Evolutionary conservation across 2,329 filamentous ascomycete genomes (phyloP).

Genomic region (Xylaria sp.): DNA sequence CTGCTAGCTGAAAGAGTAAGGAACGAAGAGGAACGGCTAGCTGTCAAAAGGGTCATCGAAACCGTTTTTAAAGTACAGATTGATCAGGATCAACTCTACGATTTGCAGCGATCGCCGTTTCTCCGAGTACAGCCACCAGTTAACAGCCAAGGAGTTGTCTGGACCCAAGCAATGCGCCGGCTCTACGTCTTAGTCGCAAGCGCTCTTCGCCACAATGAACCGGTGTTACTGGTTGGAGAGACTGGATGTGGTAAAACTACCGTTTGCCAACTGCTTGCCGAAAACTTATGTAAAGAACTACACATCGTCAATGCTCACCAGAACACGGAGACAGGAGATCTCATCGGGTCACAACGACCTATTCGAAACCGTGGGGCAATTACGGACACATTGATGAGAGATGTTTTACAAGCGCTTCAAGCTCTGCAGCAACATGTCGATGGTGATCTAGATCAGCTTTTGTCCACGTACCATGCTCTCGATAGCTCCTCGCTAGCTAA

Average conservation of each 20-base stretch:
- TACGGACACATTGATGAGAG: conserved; percentile 71
- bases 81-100: conserved; percentile 79
- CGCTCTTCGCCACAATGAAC: conserved; percentile 89
- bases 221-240: conserved; percentile 92
- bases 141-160: conserved; percentile 78
- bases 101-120: conserved; percentile 65
- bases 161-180: conserved; percentile 94
- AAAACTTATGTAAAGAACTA: conserved; percentile 79
- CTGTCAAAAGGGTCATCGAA: conserved; percentile 90
- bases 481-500: conserved; percentile 55
- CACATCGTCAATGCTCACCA: conserved; percentile 97
- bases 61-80: conserved; percentile 88
- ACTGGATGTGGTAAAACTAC: conserved; percentile 99
- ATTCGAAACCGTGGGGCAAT: conserved; percentile 85
- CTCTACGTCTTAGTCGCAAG: conserved; percentile 89
- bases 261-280: conserved; percentile 90
- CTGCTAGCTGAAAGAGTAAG: conserved; percentile 92
- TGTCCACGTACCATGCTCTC: conserved; percentile 69
- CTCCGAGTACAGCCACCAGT: conserved; percentile 59
- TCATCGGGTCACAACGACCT: conserved; percentile 94
- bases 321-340: conserved; percentile 95
- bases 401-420: conserved; percentile 63
- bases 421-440: conserved; percentile 54
- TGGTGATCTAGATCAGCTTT: conserved; percentile 64
- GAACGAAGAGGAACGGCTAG: conserved; percentile 85